Percentiles rank a stretch among this genome's conserved stretches.
These are phyloP conservation scores for Pythium insidiosum DNA, from an alignment of 352 stramenopile genomes.

Conservation along the genomic window DNA sequence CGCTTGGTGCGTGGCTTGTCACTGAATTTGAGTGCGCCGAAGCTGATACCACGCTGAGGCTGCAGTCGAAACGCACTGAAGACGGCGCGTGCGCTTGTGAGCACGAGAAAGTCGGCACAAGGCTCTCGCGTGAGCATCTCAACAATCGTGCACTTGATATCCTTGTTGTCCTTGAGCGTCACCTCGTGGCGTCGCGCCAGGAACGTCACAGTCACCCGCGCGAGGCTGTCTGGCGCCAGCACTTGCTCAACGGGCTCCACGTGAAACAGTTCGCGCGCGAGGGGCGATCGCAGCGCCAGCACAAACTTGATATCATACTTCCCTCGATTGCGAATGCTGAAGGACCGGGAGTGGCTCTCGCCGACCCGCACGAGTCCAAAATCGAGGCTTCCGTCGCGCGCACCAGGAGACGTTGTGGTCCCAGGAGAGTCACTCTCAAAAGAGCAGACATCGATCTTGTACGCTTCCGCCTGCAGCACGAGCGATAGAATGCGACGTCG, in stretches of 20 bases:
- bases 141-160: conserved; percentile 90
- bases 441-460: conserved; percentile 87
- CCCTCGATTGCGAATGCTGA: conserved; percentile 86
- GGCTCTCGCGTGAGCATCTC: conserved; percentile 89
- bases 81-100: conserved; percentile 65
- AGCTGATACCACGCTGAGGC: conserved; percentile 88
- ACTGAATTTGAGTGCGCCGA: conserved; percentile 89
- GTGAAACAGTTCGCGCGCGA: conserved; percentile 59
- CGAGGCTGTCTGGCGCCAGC: conserved; percentile 61
- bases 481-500: conserved; percentile 24
- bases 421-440: conserved; percentile 45
- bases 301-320: conserved; percentile 93
- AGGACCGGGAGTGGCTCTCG: conserved; percentile 67
- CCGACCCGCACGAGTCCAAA: conserved; percentile 91
- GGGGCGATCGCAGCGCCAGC: conserved; percentile 45
- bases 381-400: conserved; percentile 72
- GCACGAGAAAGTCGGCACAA: conserved; percentile 85
- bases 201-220: conserved; percentile 76
- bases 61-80: conserved; percentile 86
- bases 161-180: conserved; percentile 83
- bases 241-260: conserved; percentile 74
- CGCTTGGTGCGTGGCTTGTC: conserved; percentile 61
- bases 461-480: conserved; percentile 74
- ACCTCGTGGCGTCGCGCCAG: conserved; percentile 63
- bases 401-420: conserved; percentile 1